These are phyloP conservation scores for Suillus decipiens DNA, from an alignment of 768 basidiomycete species.

Conservation along the genomic window DNA sequence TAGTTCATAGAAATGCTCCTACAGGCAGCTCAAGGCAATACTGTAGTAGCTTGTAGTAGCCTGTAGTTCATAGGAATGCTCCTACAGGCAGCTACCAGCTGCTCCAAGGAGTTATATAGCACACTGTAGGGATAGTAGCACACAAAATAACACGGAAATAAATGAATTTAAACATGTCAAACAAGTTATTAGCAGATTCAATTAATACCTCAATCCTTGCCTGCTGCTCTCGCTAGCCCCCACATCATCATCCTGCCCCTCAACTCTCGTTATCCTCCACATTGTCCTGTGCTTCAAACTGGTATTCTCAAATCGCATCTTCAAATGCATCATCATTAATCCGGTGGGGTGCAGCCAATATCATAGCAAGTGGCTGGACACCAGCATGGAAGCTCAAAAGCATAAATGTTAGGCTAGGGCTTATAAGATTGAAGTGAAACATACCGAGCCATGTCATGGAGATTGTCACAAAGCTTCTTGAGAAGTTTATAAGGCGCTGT, in stretches of 20 bases:
- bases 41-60: not conserved
- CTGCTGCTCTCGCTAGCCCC: slow-evolving; percentile 1
- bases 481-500: no score
- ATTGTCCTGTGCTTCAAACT: not conserved
- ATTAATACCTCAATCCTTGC: not conserved
- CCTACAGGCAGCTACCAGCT: not conserved
- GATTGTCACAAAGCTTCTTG: no score
- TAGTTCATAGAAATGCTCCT: not conserved
- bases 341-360: no score
- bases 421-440: no score
- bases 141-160: not conserved
- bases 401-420: no score
- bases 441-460: no score
- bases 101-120: not conserved
- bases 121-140: slow-evolving; percentile 1
- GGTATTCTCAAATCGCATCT: not conserved
- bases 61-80: slow-evolving; percentile 1
- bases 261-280: not conserved
- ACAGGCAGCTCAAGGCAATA: no score
- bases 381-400: no score
- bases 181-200: not conserved
- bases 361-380: no score
- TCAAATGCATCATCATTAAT: no score
- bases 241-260: not conserved
- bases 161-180: not conserved